Base-by-base conservation (phyloP, 1,139 yeast genomes). In the Nakaseomyces kungkrabaensis region DNA sequence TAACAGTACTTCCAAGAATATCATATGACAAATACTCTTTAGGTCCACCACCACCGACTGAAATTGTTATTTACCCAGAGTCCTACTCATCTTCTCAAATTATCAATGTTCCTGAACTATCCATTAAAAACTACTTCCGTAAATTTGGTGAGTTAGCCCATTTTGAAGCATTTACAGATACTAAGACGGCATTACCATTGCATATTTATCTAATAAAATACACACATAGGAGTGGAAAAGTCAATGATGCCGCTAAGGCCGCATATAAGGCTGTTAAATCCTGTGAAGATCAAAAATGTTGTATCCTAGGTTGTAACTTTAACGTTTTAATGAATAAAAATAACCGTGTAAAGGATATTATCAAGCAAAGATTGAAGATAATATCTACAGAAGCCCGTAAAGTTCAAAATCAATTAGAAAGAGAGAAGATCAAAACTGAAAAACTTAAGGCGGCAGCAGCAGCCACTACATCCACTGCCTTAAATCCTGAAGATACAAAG, bases 171-270 rank as follows among this genome's bases (percentile, higher is more conserved):
- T 71, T 82, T 24, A 78, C 76, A 54, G 95, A 90, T 61, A 88
- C 94, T 1, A 72, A 74, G 22, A 81, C 85, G 48, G 96, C 90
- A 3, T 85, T 84, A 25, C 92, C 95, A 0, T 67, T 89, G 47
- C 95, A 96, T 3, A 71, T 88, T 34, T 85, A 85, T 44, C 71
- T 80, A 24, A 72, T 88, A 50, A 72, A 75, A 51, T 89, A 78
- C 67, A 79, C 75, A 51, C 90, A 90, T 3, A 70, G 72, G 24
- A 76, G 66, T 32, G 62, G 61, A 3, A 63, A 63, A 43, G 44
- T 61, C 6, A 63, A 65, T 48, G 61, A 58, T 7, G 57, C 92
- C 0, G 79, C 79, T 59, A 68, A 60, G 42, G 54, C 72, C 7
- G 83, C 82, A 3, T 59, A 63, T n/a, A 63, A 59, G 43, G 65